Percentiles rank a stretch among this genome's conserved stretches.
These are phyloP conservation scores for Halophytophthora batemanensis DNA, from an alignment of 352 stramenopile genomes.

Conservation along the genomic window DNA sequence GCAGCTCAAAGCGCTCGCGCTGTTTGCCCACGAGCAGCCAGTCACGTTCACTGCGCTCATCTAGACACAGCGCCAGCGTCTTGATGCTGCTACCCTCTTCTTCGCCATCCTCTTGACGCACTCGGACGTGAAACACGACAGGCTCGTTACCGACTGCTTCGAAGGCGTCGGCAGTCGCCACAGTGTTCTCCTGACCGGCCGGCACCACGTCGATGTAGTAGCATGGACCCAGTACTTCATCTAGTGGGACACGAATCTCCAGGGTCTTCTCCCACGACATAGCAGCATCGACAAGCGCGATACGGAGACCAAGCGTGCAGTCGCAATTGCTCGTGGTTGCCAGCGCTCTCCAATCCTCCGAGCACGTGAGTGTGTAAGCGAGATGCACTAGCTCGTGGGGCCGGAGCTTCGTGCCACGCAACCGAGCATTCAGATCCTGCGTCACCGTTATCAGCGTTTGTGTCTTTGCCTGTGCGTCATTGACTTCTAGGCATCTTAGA, in stretches of 20 bases:
- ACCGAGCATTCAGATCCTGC: constrained; percentile 35
- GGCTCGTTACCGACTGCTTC: constrained; percentile 34
- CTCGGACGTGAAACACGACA: constrained; percentile 42
- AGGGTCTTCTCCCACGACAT: constrained; percentile 19
- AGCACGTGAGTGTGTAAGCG: constrained; percentile 32
- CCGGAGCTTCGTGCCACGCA: constrained; percentile 27
- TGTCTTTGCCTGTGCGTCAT: neutral
- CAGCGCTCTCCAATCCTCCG: constrained; percentile 13
- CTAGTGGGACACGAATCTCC: constrained; percentile 26
- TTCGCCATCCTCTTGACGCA: constrained; percentile 24
- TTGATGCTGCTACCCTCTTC: constrained; percentile 1
- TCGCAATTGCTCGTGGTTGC: constrained; percentile 2
- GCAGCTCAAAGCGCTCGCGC: constrained; percentile 40
- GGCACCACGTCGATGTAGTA: constrained; percentile 47
- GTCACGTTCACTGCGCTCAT: constrained; percentile 47
- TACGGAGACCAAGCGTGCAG: constrained; percentile 17
- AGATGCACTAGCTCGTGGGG: constrained; percentile 35
- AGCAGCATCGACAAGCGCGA: constrained; percentile 13
- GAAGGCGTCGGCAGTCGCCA: constrained; percentile 4
- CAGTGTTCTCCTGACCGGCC: constrained; percentile 5
- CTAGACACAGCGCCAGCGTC: constrained; percentile 43
- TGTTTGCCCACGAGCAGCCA: constrained; percentile 72
- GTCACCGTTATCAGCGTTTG: constrained; percentile 9
- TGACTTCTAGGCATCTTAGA: constrained; percentile 9
- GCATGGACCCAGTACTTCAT: constrained; percentile 19